Evolutionary conservation across 176 grass and related monocot species (phyloP).

Genomic region (Poa pratensis): DNA sequence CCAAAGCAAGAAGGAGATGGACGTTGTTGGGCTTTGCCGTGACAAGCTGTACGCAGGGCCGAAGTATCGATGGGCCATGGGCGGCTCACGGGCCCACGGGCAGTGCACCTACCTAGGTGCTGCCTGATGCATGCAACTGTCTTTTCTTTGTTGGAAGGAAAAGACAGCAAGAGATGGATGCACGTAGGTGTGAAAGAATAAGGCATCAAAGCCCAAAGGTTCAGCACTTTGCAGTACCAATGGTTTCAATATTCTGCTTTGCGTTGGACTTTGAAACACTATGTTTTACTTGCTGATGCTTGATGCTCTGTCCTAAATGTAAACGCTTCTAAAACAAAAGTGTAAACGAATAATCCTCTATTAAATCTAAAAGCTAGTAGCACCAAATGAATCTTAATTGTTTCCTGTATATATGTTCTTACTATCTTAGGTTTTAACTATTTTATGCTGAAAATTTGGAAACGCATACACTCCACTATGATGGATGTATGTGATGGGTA

Average conservation of each 20-base stretch:
- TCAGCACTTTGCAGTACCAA: background rate
- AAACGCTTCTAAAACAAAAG: background rate
- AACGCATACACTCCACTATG: too few species aligned
- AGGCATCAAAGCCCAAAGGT: too few species aligned
- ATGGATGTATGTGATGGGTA: background rate
- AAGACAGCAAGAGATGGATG: background rate
- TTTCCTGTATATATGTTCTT: too few species aligned
- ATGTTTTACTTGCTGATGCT: background rate
- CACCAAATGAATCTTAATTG: background rate
- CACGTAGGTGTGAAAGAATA: background rate
- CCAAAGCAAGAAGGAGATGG: background rate
- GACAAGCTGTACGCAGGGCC: too few species aligned
- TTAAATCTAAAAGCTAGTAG: background rate
- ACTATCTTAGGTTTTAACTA: too few species aligned
- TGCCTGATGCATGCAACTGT: slow-evolving; percentile 20
- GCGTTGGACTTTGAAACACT: background rate
- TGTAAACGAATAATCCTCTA: background rate
- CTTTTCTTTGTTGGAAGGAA: slow-evolving; percentile 15
- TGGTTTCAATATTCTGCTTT: too few species aligned
- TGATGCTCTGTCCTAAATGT: background rate
- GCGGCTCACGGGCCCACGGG: background rate
- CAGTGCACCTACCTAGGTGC: background rate
- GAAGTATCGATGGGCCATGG: too few species aligned
- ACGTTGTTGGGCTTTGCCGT: background rate
- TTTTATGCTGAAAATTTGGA: background rate